Percentiles rank a stretch among this genome's conserved stretches.
Evolutionary conservation across 2,329 filamentous ascomycete genomes (phyloP).

Genomic region (Didymella exigua): DNA sequence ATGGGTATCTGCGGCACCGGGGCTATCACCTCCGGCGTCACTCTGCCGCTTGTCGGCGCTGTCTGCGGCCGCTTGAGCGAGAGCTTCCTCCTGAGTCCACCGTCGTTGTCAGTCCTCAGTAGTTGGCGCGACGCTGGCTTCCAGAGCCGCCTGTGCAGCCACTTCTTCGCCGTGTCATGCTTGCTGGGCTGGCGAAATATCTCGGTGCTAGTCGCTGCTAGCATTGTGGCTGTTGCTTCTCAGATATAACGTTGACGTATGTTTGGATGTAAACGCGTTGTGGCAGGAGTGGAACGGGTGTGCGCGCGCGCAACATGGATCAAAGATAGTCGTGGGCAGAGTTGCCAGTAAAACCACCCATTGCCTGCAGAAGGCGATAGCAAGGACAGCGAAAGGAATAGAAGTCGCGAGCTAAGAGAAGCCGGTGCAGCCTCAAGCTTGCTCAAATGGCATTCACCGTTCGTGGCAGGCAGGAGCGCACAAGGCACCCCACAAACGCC

Average conservation of each 20-base stretch:
- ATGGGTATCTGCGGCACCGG: constrained; percentile 13
- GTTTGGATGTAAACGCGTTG: constrained; percentile 19
- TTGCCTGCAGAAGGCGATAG: background rate
- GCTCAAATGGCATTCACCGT: constrained; percentile 7
- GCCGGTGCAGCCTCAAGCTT: background rate
- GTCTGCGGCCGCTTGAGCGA: constrained; percentile 32
- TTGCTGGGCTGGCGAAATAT: constrained; percentile 19
- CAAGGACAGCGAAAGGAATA: background rate
- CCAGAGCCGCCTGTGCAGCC: constrained; percentile 35
- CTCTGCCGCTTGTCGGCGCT: constrained; percentile 25
- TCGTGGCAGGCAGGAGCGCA: background rate
- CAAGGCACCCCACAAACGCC: background rate
- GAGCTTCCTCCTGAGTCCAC: constrained; percentile 7
- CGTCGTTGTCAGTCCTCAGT: constrained; percentile 1
- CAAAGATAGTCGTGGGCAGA: background rate
- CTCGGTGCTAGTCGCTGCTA: constrained; percentile 25
- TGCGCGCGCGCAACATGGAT: background rate
- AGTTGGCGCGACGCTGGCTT: constrained; percentile 27
- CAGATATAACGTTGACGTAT: constrained; percentile 26
- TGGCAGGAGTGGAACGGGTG: background rate
- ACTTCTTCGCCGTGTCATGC: constrained; percentile 29
- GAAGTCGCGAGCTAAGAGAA: background rate
- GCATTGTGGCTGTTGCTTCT: constrained; percentile 24
- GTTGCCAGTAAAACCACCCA: constrained; percentile 1
- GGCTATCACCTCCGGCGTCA: background rate